phyloP scores from a whole-genome alignment of 495 filamentous ascomycete species.

The Lindgomyces ingoldianus region DNA sequence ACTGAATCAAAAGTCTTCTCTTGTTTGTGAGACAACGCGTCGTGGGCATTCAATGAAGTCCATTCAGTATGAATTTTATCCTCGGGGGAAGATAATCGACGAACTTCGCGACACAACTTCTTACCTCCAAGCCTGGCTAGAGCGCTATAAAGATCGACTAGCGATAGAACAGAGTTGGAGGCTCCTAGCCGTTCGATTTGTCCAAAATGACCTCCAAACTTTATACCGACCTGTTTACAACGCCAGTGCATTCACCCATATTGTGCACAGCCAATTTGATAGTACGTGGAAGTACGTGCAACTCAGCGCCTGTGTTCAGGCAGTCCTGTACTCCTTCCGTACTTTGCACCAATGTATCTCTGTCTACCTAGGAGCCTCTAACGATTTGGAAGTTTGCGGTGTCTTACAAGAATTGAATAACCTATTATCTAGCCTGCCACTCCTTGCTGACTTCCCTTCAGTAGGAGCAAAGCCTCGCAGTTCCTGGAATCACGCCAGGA shows the following conservation, averaged over 20 bases:
- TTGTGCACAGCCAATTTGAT: conserved; percentile 12
- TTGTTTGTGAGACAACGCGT: conserved; percentile 16
- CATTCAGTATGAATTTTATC: not conserved
- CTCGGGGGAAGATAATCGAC: not conserved
- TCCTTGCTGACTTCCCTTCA: not conserved
- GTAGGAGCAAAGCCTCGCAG: not conserved
- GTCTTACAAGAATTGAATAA: conserved; percentile 1
- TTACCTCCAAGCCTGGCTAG: not conserved
- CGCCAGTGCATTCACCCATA: not conserved
- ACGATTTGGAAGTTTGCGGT: not conserved
- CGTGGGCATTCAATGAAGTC: conserved; percentile 17
- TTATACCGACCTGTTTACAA: not conserved
- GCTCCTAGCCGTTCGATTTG: not conserved
- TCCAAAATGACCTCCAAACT: not conserved
- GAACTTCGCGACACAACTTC: not conserved
- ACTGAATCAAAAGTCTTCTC: no score
- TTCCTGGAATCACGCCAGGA: not conserved
- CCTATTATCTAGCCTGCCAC: not conserved
- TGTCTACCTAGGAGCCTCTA: conserved; percentile 17
- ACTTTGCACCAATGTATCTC: conserved; percentile 24
- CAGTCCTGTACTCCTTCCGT: conserved; percentile 31
- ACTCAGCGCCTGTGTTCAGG: conserved; percentile 26
- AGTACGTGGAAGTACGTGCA: conserved; percentile 30
- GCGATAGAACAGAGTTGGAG: not conserved
- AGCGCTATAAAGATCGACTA: not conserved